Evolutionary conservation across 2,329 filamentous ascomycete genomes (phyloP).

Genomic region (Colletotrichum tabaci): DNA sequence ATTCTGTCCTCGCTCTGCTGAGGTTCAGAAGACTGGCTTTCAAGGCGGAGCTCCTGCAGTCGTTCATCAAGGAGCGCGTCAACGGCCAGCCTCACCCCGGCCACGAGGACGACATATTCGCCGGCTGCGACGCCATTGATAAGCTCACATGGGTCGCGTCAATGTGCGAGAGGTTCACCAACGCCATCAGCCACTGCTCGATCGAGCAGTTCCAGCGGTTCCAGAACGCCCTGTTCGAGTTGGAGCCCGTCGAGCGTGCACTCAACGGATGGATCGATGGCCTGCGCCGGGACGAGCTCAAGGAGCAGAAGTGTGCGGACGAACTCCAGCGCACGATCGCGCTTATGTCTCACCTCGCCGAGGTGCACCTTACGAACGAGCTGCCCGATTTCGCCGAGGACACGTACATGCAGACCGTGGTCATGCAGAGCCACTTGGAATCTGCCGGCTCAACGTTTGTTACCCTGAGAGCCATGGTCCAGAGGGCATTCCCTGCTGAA

Average conservation of each 20-base stretch:
- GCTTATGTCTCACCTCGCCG: conserved; percentile 87
- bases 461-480: conserved; percentile 76
- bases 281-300: conserved; percentile 86
- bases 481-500: conserved; percentile 70
- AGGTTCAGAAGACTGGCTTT: conserved; percentile 90
- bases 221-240: conserved; percentile 85
- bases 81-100: conserved; percentile 75
- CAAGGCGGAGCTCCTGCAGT: conserved; percentile 85
- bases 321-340: conserved; percentile 89
- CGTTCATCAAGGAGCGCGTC: conserved; percentile 84
- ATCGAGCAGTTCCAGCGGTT: conserved; percentile 84
- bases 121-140: conserved; percentile 85
- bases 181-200: conserved; percentile 83
- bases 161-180: conserved; percentile 88
- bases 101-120: conserved; percentile 84
- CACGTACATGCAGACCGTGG: conserved; percentile 80
- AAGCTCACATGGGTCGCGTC: conserved; percentile 87
- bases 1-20: conserved; percentile 90
- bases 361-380: conserved; percentile 81
- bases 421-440: conserved; percentile 88
- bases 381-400: conserved; percentile 84
- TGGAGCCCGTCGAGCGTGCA: conserved; percentile 91
- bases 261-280: conserved; percentile 91
- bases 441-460: conserved; percentile 79
- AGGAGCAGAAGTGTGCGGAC: conserved; percentile 84